A percentile compares a stretch with the other conserved stretches of the same genome.
phyloP scores from a whole-genome alignment of 176 grass and related monocot species.

The Musa beccarii region DNA sequence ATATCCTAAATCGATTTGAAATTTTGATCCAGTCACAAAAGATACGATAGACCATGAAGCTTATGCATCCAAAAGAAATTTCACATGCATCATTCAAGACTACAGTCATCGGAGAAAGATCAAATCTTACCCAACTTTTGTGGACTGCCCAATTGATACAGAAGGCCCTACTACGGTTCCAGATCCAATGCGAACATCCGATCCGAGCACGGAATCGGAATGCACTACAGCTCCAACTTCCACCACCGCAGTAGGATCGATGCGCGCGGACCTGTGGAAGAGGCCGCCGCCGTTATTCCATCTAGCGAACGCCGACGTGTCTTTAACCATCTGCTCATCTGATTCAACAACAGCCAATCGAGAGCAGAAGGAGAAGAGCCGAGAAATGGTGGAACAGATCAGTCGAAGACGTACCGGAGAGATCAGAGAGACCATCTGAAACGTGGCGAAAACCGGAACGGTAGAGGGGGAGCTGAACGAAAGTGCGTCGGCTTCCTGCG shows the following conservation, averaged over 20 bases:
- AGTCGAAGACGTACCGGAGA: background rate
- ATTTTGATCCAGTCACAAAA: background rate
- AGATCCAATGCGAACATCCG: conserved; percentile 50
- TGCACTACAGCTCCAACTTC: conserved; percentile 51
- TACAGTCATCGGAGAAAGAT: background rate
- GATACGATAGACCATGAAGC: too few relatives aligned
- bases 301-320: conserved; percentile 18
- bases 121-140: conserved; percentile 52
- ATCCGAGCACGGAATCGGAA: conserved; percentile 35
- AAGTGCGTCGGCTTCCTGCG: background rate
- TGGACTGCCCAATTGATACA: conserved; percentile 52
- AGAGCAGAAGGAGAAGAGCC: too few relatives aligned
- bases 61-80: too few relatives aligned
- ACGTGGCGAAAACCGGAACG: background rate
- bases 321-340: background rate
- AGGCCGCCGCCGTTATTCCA: conserved; percentile 56
- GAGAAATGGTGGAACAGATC: background rate
- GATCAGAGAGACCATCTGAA: background rate
- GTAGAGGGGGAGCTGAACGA: background rate
- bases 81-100: too few relatives aligned
- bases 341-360: background rate
- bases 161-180: conserved; percentile 59
- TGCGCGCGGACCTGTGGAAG: conserved; percentile 26
- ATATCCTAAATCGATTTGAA: too few relatives aligned
- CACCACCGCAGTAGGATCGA: conserved; percentile 31